Conservation (phyloP, 345 rosid genomes). For the Excoecaria cochinchinensis region DNA sequence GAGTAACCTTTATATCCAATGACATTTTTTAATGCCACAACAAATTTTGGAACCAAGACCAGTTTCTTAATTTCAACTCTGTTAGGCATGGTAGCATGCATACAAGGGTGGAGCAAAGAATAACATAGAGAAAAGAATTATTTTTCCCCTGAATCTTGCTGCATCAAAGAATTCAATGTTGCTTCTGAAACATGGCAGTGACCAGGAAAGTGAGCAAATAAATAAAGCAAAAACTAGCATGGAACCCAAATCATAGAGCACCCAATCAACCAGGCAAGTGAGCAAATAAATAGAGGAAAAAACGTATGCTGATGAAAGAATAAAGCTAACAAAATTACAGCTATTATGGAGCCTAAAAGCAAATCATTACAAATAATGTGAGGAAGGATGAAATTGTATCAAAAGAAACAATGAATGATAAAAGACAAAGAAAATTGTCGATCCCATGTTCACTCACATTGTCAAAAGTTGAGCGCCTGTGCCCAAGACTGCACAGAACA, state of each 20-base stretch:
- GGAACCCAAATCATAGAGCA: too few relatives aligned
- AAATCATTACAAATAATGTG: not conserved
- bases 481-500: conserved; percentile 77
- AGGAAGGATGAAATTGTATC: not conserved
- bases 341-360: not conserved
- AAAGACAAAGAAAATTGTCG: not conserved
- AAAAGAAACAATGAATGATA: not conserved
- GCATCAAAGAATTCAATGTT: not conserved
- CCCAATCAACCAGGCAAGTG: too few relatives aligned
- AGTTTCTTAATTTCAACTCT: not conserved
- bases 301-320: not conserved
- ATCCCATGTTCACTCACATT: conserved; percentile 50
- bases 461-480: conserved; percentile 70
- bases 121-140: not conserved
- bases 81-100: not conserved
- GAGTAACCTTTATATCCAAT: not conserved
- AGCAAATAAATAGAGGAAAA: not conserved
- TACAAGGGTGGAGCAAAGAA: too few relatives aligned
- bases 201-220: not conserved
- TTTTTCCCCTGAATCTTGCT: not conserved
- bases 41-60: not conserved
- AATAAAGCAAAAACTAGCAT: not conserved
- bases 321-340: not conserved
- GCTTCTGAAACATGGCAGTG: not conserved
- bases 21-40: not conserved